Conservation (phyloP, 208 protist genomes). For the Acanthamoeba lenticulata region DNA sequence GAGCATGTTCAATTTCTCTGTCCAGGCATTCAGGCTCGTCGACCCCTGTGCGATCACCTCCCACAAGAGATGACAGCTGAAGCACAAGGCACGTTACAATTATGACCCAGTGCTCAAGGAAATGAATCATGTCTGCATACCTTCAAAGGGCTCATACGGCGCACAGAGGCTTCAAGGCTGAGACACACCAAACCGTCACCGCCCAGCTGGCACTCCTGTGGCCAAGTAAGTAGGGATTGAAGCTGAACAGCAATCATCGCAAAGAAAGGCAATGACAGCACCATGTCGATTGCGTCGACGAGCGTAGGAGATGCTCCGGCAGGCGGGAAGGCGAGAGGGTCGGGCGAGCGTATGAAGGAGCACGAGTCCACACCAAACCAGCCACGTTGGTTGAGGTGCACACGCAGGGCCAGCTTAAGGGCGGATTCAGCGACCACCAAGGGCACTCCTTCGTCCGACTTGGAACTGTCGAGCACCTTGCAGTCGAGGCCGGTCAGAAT, state of each 20-base stretch:
- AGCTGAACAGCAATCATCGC: neutral
- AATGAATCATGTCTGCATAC: neutral
- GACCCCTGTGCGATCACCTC: neutral
- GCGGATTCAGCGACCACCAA: neutral
- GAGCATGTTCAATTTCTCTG: neutral
- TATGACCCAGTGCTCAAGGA: neutral
- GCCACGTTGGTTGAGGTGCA: constrained; percentile 21
- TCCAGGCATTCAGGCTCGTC: neutral
- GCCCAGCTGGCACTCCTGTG: neutral
- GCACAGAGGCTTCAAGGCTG: neutral
- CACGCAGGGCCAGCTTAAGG: neutral
- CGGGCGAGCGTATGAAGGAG: neutral
- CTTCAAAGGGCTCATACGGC: neutral
- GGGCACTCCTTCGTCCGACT: neutral
- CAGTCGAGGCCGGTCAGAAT: neutral
- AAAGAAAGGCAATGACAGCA: neutral
- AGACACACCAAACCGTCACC: neutral
- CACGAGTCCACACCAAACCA: constrained; percentile 16
- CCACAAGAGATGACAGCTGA: neutral
- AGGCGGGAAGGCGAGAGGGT: neutral
- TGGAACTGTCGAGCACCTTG: neutral
- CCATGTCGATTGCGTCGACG: neutral
- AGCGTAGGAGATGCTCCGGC: neutral
- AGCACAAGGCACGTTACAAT: neutral
- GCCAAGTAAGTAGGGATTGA: neutral